Conservation (phyloP, 306 rosid genomes). For the Prunus persica region DNA sequence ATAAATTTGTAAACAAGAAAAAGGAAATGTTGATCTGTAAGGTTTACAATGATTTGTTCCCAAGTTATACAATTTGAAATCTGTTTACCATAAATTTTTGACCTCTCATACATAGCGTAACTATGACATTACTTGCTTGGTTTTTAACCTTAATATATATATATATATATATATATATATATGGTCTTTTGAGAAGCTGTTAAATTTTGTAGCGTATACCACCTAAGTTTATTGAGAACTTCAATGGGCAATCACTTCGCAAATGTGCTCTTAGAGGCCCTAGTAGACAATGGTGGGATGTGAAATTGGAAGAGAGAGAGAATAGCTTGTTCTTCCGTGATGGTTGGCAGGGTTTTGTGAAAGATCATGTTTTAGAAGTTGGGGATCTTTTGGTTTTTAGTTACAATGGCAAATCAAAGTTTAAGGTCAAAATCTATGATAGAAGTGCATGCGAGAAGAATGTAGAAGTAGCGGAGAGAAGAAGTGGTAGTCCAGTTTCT, state of each 20-base stretch:
- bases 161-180: too few species aligned
- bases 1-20: not conserved
- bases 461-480: not conserved
- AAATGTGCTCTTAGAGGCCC: conserved; percentile 3
- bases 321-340: not conserved
- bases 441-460: not conserved
- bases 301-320: not conserved
- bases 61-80: not conserved
- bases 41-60: not conserved
- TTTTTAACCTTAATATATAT: too few species aligned
- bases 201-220: conserved; percentile 9
- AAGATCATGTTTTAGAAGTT: not conserved
- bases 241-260: not conserved
- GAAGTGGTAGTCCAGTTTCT: not conserved
- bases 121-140: too few species aligned
- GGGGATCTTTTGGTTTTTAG: not conserved
- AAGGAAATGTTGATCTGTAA: not conserved
- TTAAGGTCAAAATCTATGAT: not conserved
- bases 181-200: not conserved
- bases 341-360: conserved; percentile 1
- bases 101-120: not conserved
- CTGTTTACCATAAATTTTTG: not conserved
- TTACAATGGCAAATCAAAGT: not conserved
- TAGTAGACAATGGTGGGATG: not conserved
- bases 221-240: conserved; percentile 6